Conservation (phyloP, 805 yeast genomes). For the Yamadazyma kitorensis region DNA sequence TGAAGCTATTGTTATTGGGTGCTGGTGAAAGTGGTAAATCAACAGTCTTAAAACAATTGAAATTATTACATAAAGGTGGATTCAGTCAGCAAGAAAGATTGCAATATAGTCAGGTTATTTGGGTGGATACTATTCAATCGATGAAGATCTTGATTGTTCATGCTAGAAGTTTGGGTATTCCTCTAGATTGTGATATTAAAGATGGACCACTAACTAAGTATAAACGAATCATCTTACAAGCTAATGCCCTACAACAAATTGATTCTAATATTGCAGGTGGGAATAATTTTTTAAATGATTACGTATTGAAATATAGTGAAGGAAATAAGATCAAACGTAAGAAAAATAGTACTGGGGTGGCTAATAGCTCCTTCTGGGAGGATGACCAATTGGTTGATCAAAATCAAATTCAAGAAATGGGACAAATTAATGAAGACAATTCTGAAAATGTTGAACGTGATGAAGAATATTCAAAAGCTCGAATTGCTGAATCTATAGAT, state of each 20-base stretch:
- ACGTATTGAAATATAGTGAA: constrained; percentile 60
- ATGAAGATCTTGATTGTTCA: constrained; percentile 77
- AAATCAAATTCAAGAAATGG: not conserved
- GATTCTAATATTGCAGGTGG: constrained; percentile 71
- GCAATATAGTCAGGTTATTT: constrained; percentile 82
- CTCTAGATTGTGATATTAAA: constrained; percentile 62
- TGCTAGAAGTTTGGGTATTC: constrained; percentile 63
- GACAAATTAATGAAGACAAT: constrained; percentile 8
- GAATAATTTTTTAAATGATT: constrained; percentile 56
- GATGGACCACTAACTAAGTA: constrained; percentile 41
- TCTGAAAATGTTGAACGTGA: constrained; percentile 9
- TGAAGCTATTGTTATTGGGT: constrained; percentile 77
- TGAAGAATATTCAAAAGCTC: constrained; percentile 30
- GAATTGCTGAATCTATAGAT: constrained; percentile 68
- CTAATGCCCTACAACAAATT: constrained; percentile 58
- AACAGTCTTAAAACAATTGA: constrained; percentile 86
- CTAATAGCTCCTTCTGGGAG: constrained; percentile 19
- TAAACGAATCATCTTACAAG: constrained; percentile 50
- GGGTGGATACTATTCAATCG: constrained; percentile 87
- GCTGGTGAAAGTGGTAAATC: constrained; percentile 96
- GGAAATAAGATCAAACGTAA: constrained; percentile 50
- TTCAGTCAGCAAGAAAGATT: constrained; percentile 75
- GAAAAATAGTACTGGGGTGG: constrained; percentile 51
- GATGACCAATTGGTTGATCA: constrained; percentile 6
- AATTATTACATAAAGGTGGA: constrained; percentile 80